Evolutionary conservation across 208 protist species (phyloP), one percentile per base, ranked within the genome.

Genomic region (Borovskyia barvae): DNA sequence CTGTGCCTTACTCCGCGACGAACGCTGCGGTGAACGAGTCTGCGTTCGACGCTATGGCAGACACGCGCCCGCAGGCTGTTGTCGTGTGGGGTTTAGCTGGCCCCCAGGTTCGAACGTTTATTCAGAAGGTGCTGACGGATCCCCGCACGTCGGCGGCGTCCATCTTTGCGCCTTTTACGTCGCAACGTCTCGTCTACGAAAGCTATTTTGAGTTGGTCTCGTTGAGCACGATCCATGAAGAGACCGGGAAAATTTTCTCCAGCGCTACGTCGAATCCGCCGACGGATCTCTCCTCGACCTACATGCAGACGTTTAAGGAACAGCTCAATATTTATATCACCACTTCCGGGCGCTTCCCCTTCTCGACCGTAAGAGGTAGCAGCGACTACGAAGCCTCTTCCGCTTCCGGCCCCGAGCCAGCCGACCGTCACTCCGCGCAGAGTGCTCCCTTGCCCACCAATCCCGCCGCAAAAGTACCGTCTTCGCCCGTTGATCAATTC

Each of bases 31-130:
- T 74, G 9, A 65, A 73, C 25, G 5, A 58, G 22, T 43, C 28
- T 19, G 45, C 46, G 32, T 88, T 75, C 37, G 62, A 77, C 35
- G 39, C 30, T 7, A 78, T 89, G 60, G 82, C 71, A 6, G 53
- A 71, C 35, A 53, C 52, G 22, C 53, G 50, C 43, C 77, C 75
- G 36, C 77, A 89, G 64, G 82, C 62, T 25, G 53, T 83, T 22
- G 41, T 89, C 15, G 11, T 85, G 9, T 78, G 66, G 30, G 75
- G 82, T 3, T 35, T 50, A 5, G 50, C 63, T 1, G 47, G 54
- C 2, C 5, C 3, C 9, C 70, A 79, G 52, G 68, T 62, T 1
- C 22, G n/a, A 11, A 15, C 45, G 20, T 83, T 89, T 45, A 33
- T 83, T 6, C 17, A 39, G 24, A 26, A 26, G 37, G 42, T 67